These are phyloP conservation scores for Erucastrum elatum DNA, from an alignment of 345 rosid species.

Conservation along the genomic window DNA sequence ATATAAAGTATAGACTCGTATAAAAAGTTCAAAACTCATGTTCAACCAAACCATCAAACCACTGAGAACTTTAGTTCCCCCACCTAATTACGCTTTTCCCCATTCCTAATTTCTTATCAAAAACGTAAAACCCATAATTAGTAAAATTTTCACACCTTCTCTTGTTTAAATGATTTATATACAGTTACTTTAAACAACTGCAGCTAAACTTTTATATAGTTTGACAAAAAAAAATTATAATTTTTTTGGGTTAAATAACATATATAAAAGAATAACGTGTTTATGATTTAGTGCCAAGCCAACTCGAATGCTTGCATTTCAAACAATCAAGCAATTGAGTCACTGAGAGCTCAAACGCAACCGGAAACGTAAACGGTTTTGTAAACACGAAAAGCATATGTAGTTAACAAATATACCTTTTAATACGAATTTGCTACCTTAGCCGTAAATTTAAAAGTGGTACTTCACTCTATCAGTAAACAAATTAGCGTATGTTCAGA, in stretches of 20 bases:
- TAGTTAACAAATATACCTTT: neutral
- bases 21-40: conserved; percentile 30
- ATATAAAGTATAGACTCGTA: conserved; percentile 8
- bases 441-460: conserved; percentile 14
- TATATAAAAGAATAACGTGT: neutral
- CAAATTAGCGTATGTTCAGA: conserved; percentile 13
- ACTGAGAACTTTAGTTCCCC: conserved; percentile 17
- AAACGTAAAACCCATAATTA: conserved; percentile 14
- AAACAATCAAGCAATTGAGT: conserved; percentile 19
- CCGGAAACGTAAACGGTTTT: neutral
- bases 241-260: no score
- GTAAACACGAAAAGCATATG: conserved; percentile 1
- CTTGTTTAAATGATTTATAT: neutral
- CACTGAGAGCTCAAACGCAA: neutral
- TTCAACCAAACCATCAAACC: conserved; percentile 39
- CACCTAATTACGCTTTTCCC: conserved; percentile 13
- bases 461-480: conserved; percentile 14
- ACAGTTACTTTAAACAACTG: neutral
- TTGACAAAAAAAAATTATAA: no score
- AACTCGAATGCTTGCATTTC: conserved; percentile 12
- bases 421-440: neutral
- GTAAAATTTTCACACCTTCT: neutral
- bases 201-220: neutral
- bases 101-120: conserved; percentile 11
- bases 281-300: neutral